A percentile compares a stretch with the other conserved stretches of the same genome.
These are phyloP conservation scores for Basidioascus undulatus DNA, from an alignment of 768 basidiomycete species.

Conservation along the genomic window DNA sequence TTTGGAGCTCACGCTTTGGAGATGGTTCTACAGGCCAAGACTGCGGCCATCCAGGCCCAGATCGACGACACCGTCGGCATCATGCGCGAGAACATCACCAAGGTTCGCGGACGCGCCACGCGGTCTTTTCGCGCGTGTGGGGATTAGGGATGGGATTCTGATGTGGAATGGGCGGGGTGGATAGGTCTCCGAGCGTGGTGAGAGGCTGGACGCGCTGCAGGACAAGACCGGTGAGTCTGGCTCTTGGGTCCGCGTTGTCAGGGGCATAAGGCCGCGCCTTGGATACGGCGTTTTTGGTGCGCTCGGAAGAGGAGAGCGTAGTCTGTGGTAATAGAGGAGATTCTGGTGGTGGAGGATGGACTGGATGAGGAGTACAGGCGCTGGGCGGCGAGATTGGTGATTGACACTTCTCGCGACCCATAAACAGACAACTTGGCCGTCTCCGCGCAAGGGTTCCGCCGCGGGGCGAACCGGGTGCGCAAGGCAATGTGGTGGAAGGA, in stretches of 20 bases:
- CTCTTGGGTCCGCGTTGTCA: too few relatives aligned
- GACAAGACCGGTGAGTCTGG: slow-evolving; percentile 81
- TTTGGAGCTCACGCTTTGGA: not conserved
- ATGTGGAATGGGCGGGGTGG: slow-evolving; percentile 4
- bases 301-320: not conserved
- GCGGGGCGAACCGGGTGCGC: slow-evolving; percentile 88
- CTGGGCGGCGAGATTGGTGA: not conserved
- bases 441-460: slow-evolving; percentile 94
- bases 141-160: not conserved
- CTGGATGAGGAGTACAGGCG: not conserved
- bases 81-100: slow-evolving; percentile 94
- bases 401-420: not conserved
- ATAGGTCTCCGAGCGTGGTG: slow-evolving; percentile 78
- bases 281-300: not conserved
- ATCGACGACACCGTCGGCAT: slow-evolving; percentile 92
- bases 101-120: too few relatives aligned
- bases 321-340: not conserved
- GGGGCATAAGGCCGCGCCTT: too few relatives aligned
- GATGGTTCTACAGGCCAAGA: slow-evolving; percentile 40
- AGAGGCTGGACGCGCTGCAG: slow-evolving; percentile 75
- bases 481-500: slow-evolving; percentile 38
- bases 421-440: slow-evolving; percentile 73
- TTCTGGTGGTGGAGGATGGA: not conserved
- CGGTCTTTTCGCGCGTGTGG: too few relatives aligned
- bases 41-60: slow-evolving; percentile 74